A percentile compares a stretch with the other conserved stretches of the same genome.
Evolutionary conservation across 345 rosid species (phyloP).

Genomic region (Lumnitzera littorea): DNA sequence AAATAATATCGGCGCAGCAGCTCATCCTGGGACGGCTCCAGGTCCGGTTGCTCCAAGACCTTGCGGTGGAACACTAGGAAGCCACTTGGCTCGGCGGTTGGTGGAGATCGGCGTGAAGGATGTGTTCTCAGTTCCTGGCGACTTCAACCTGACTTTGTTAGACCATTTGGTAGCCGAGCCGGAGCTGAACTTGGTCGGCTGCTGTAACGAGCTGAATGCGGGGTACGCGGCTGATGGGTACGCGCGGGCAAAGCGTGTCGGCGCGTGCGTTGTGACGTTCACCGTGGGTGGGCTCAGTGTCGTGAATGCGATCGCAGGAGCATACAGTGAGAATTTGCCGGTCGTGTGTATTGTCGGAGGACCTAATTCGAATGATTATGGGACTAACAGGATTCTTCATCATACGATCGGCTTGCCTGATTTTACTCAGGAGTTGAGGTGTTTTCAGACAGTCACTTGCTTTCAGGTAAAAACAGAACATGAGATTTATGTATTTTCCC

Average conservation of each 20-base stretch:
- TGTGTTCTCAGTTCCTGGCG: conserved; percentile 72
- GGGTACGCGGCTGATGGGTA: conserved; percentile 80
- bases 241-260: conserved; percentile 57
- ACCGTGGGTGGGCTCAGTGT: conserved; percentile 75
- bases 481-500: no score
- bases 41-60: conserved; percentile 3
- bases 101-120: conserved; percentile 64
- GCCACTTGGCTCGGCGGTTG: conserved; percentile 56
- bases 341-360: conserved; percentile 64
- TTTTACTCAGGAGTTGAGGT: conserved; percentile 56
- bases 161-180: conserved; percentile 62
- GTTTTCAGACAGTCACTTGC: conserved; percentile 59
- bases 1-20: conserved; percentile 26
- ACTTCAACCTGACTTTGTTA: conserved; percentile 55
- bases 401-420: conserved; percentile 72
- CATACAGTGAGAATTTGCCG: conserved; percentile 67
- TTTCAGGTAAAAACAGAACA: conserved; percentile 26
- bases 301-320: conserved; percentile 64
- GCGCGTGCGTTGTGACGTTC: conserved; percentile 70
- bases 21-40: conserved; percentile 18
- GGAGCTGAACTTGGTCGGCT: conserved; percentile 45
- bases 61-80: conserved; percentile 38
- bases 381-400: conserved; percentile 59
- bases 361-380: conserved; percentile 66
- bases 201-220: conserved; percentile 77